Conservation (phyloP, 169 alveolate genomes). For the Plasmodium yoelii region DNA sequence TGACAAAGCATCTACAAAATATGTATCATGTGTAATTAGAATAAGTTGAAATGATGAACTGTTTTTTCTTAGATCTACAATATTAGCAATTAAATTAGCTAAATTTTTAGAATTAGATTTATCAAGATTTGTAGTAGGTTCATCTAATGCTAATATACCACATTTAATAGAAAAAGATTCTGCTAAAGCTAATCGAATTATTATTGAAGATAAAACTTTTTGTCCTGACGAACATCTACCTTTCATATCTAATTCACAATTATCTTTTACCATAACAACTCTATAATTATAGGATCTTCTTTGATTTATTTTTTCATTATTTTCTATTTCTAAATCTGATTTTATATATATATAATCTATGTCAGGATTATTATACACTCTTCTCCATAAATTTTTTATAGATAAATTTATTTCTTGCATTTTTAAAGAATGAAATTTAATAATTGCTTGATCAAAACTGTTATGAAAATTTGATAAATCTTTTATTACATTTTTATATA, state of each 20-base stretch:
- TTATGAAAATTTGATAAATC: constrained; percentile 61
- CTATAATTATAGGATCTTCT: constrained; percentile 84
- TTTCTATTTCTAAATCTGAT: constrained; percentile 28
- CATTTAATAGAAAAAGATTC: constrained; percentile 98
- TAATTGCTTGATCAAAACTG: constrained; percentile 81
- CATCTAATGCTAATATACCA: constrained; percentile 99
- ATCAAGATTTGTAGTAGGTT: constrained; percentile 99
- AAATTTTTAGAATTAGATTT: constrained; percentile 93
- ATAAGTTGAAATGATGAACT: constrained; percentile 91
- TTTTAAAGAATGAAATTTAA: constrained; percentile 85
- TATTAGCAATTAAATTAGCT: constrained; percentile 79
- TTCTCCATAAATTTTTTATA: constrained; percentile 96
- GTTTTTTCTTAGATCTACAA: constrained; percentile 79
- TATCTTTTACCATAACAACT: constrained; percentile 90
- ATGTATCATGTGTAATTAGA: constrained; percentile 98
- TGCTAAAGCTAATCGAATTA: constrained; percentile 98
- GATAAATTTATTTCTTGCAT: constrained; percentile 96
- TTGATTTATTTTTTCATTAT: constrained; percentile 53
- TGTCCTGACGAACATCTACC: constrained; percentile 99
- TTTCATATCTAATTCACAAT: constrained; percentile 92
- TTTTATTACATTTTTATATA: constrained; percentile 70
- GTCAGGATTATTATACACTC: constrained; percentile 95
- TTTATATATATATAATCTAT: constrained; percentile 91
- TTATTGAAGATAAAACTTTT: constrained; percentile 96
- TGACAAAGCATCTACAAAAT: constrained; percentile 63